A percentile compares a stretch with the other conserved stretches of the same genome.
These are phyloP conservation scores for Lactifluus subvellereus DNA, from an alignment of 768 basidiomycete species.

Conservation along the genomic window DNA sequence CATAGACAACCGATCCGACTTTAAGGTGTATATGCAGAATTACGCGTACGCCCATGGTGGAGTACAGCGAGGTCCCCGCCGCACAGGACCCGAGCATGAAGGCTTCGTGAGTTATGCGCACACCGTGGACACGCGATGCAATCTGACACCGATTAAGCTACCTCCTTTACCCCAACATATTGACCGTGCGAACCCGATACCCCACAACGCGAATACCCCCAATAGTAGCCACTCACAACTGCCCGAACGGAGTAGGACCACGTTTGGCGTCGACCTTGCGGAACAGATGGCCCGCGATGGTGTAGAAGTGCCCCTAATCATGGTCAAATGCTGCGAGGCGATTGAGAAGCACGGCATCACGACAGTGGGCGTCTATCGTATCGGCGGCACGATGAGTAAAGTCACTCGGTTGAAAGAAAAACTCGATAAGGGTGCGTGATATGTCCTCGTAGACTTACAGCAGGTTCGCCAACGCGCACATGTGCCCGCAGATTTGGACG, in stretches of 20 bases:
- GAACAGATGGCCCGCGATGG: constrained; percentile 92
- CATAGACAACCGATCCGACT: constrained; percentile 92
- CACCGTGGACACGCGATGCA: neutral
- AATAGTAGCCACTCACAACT: constrained; percentile 32
- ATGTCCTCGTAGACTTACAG: neutral
- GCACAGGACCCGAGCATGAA: constrained; percentile 87
- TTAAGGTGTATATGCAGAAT: constrained; percentile 96
- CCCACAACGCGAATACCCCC: constrained; percentile 34
- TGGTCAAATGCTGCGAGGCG: constrained; percentile 84
- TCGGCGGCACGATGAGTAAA: constrained; percentile 87
- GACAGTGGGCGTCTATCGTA: constrained; percentile 86
- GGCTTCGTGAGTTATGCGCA: constrained; percentile 73
- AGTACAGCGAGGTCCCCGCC: constrained; percentile 61
- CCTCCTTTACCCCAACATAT: constrained; percentile 17
- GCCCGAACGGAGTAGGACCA: constrained; percentile 64
- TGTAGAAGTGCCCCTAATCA: constrained; percentile 80
- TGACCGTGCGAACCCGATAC: constrained; percentile 59
- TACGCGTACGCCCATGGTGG: constrained; percentile 86
- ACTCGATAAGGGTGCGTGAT: constrained; percentile 71
- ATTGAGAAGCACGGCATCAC: constrained; percentile 87
- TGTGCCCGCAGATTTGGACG: constrained; percentile 59
- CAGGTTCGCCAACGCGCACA: neutral
- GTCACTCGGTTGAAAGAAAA: constrained; percentile 75
- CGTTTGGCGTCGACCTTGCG: constrained; percentile 87
- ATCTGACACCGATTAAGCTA: constrained; percentile 11